phyloP scores from a whole-genome alignment of 148 eudicot genomes.

The Amaranthus palmeri region DNA sequence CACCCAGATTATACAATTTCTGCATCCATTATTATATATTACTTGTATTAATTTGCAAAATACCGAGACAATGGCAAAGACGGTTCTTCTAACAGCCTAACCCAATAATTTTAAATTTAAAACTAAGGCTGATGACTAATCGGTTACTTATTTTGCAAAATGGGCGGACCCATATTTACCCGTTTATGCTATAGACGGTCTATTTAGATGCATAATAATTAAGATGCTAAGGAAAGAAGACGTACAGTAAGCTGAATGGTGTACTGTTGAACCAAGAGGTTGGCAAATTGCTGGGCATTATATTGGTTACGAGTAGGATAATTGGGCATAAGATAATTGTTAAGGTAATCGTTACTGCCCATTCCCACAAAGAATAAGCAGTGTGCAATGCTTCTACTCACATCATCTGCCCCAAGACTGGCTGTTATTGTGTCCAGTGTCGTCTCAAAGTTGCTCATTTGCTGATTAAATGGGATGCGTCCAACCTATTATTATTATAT shows the following conservation, averaged over 20 bases:
- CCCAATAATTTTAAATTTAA: too few species aligned
- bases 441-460: constrained; percentile 64
- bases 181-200: too few species aligned
- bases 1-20: constrained; percentile 86
- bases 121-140: too few species aligned
- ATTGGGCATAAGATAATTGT: constrained; percentile 95
- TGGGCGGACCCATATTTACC: too few species aligned
- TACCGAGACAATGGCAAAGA: too few species aligned
- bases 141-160: too few species aligned
- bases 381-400: constrained; percentile 40
- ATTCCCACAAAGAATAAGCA: constrained; percentile 81
- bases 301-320: constrained; percentile 64
- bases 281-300: constrained; percentile 59
- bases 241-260: constrained; percentile 67
- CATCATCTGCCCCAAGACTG: constrained; percentile 42
- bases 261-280: constrained; percentile 59
- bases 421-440: constrained; percentile 53
- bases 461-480: constrained; percentile 84
- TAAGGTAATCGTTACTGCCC: constrained; percentile 98
- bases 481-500: too few species aligned
- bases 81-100: too few species aligned
- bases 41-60: too few species aligned
- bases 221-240: too few species aligned
- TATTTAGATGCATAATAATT: background rate
- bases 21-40: constrained; percentile 18